Evolutionary conservation across 345 rosid genomes (phyloP).

Genomic region (Triadica sebifera): DNA sequence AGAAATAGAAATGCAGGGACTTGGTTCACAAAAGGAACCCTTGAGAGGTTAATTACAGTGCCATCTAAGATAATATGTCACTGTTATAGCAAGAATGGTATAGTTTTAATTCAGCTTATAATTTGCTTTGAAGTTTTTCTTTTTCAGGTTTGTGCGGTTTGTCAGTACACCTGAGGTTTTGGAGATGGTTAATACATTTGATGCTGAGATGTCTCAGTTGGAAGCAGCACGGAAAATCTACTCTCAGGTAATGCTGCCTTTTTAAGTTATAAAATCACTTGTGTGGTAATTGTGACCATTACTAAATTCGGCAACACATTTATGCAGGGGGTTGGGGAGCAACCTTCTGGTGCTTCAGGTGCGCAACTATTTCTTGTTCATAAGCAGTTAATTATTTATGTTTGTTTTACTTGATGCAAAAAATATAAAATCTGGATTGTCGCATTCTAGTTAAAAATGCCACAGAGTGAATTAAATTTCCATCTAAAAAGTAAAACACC

Average conservation of each 20-base stretch:
- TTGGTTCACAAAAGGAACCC: conserved; percentile 96
- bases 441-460: neutral
- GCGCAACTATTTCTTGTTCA: conserved; percentile 17
- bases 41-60: conserved; percentile 65
- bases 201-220: conserved; percentile 92
- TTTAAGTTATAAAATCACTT: conserved; percentile 15
- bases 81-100: conserved; percentile 2
- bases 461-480: neutral
- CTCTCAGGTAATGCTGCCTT: conserved; percentile 61
- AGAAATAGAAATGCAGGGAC: conserved; percentile 46
- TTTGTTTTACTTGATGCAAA: neutral
- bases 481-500: neutral
- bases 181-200: conserved; percentile 73
- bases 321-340: conserved; percentile 66
- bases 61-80: conserved; percentile 18
- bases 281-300: conserved; percentile 16
- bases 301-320: conserved; percentile 36
- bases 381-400: conserved; percentile 1
- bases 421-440: neutral
- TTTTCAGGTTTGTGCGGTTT: conserved; percentile 90
- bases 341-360: conserved; percentile 60
- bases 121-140: conserved; percentile 21
- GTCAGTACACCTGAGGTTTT: conserved; percentile 96
- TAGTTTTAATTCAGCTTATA: conserved; percentile 12
- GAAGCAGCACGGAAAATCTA: conserved; percentile 84